These are phyloP conservation scores for Sphagnum contortum DNA, from an alignment of 225 moss, liverwort and hornwort species.

Conservation along the genomic window DNA sequence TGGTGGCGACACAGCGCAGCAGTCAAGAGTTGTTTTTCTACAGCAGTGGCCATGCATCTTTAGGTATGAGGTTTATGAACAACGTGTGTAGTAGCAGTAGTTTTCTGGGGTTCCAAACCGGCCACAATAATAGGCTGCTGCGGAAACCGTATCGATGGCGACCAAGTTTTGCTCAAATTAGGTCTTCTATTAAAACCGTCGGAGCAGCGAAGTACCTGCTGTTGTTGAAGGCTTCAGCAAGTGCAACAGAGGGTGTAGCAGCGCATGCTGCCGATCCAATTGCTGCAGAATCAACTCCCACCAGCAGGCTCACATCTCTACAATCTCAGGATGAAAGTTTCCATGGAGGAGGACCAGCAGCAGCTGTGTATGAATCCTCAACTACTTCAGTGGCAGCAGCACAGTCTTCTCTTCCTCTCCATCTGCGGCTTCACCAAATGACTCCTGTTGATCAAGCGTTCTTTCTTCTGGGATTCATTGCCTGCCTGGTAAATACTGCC, in stretches of 20 bases:
- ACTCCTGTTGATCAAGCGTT: conserved; percentile 15
- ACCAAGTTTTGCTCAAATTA: too few relatives aligned
- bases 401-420: not conserved
- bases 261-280: not conserved
- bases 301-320: not conserved
- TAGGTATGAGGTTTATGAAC: too few relatives aligned
- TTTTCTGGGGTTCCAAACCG: too few relatives aligned
- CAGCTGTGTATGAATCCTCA: conserved; percentile 8
- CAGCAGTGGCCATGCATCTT: too few relatives aligned
- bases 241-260: not conserved
- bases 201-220: too few relatives aligned
- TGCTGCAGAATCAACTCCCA: not conserved
- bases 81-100: too few relatives aligned
- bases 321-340: not conserved
- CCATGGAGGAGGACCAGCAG: not conserved
- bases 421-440: conserved; percentile 6
- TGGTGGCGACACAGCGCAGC: too few relatives aligned
- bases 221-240: conserved; percentile 1
- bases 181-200: too few relatives aligned
- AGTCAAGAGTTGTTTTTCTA: too few relatives aligned
- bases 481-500: conserved; percentile 7
- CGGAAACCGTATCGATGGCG: too few relatives aligned
- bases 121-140: too few relatives aligned
- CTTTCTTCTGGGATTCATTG: conserved; percentile 12
- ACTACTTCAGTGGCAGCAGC: conserved; percentile 1